Base-by-base conservation (phyloP, 108 stramenopile species). In the Schizochytrium sp. region DNA sequence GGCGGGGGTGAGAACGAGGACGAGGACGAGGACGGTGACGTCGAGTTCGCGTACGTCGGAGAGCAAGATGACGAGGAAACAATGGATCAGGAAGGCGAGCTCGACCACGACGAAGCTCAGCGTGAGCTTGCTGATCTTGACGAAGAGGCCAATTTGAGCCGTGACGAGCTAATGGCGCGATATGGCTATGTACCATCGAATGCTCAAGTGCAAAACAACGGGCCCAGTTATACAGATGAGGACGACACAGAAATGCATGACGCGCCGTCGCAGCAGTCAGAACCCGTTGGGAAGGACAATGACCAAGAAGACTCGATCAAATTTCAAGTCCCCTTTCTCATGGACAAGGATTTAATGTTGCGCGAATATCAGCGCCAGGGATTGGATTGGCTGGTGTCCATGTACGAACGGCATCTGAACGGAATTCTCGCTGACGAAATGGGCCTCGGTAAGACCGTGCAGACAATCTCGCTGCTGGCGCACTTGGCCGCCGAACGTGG, bases 341-440 rank as follows among this genome's bases (percentile, higher is more conserved):
- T 94, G 16, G 57, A 60, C 4, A 51, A 55, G 44, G 95, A 92
- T 72, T 95, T 97, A 47, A 91, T 91, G 88, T 91, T 99, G 59
- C 92, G 99, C 58, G 93, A 93, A 87, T 99, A 99, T 90, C 99
- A 99, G 95, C 97, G 98, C 47, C 90, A 93, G 72, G 98, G 99
- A 4, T 92, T 99, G 71, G 96, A 97, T 89, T 99, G 99, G 99
- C 93, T 99, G 16, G 97, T 97, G 45, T 97, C 97, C 6, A 92
- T 97, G 57, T 97, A 97, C 60, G 95, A 96, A 44, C 92, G 98
- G 19, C 94, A 97, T 19, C 93, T 99, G 72, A 99, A 99, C 91
- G 98, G 98, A 3, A 99, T 99, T 87, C 93, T 99, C n/a, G 99
- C 99, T 2, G 99, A 98, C 94, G 99, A 98, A 92, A 98, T 98